Conservation (phyloP, 2,329 filamentous ascomycete genomes). For the Rutstroemia sp. region DNA sequence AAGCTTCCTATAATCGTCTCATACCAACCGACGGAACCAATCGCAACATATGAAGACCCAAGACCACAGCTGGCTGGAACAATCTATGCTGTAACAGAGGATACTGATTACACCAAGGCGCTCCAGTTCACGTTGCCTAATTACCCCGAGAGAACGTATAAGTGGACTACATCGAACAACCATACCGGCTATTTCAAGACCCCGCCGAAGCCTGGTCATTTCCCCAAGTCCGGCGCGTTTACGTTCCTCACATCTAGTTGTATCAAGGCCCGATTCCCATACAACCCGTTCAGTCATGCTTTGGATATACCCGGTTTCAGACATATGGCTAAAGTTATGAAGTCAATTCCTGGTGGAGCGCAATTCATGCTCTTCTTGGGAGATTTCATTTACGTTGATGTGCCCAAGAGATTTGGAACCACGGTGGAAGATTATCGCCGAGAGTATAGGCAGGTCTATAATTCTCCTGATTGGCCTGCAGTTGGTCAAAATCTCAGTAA, state of each 20-base stretch:
- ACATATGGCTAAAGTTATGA: constrained; percentile 66
- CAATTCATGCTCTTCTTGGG: constrained; percentile 79
- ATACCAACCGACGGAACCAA: constrained; percentile 47
- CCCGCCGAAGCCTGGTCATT: constrained; percentile 50
- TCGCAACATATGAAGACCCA: constrained; percentile 45
- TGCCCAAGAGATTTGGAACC: constrained; percentile 71
- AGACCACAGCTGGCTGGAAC: constrained; percentile 61
- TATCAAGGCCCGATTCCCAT: constrained; percentile 86
- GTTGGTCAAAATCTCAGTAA: constrained; percentile 67
- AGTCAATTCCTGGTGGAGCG: constrained; percentile 52
- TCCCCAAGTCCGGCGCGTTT: constrained; percentile 53
- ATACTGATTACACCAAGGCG: constrained; percentile 74
- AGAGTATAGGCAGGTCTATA: constrained; percentile 93
- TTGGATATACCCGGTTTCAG: constrained; percentile 75
- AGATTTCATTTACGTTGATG: constrained; percentile 87
- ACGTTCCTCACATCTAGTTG: constrained; percentile 92
- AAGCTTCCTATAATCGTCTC: constrained; percentile 72
- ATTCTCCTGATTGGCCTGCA: constrained; percentile 81
- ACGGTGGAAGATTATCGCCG: constrained; percentile 71
- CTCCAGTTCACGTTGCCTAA: constrained; percentile 58
- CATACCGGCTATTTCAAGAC: constrained; percentile 75
- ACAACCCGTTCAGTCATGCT: constrained; percentile 75
- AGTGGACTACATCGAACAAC: constrained; percentile 82
- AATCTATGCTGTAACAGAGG: constrained; percentile 59
- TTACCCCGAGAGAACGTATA: constrained; percentile 65